phyloP scores from a whole-genome alignment of 2,329 filamentous ascomycete species.

The Microcyclospora tardicrescens region DNA sequence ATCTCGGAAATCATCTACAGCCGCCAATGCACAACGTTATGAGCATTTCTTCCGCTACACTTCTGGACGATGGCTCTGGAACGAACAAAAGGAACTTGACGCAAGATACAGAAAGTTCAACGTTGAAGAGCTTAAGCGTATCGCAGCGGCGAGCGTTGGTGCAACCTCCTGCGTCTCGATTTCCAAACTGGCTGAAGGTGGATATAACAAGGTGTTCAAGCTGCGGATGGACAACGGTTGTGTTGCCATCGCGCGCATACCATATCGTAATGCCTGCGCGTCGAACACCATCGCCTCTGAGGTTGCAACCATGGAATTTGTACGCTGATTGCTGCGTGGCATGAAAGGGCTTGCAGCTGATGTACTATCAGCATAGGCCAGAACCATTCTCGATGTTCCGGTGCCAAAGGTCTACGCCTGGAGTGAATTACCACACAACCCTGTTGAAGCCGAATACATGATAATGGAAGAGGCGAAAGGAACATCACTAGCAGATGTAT shows the following conservation, averaged over 20 bases:
- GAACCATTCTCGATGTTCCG: conserved; percentile 13
- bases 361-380: conserved; percentile 1
- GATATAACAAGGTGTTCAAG: conserved; percentile 17
- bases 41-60: conserved; percentile 9
- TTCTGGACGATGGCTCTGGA: conserved; percentile 24
- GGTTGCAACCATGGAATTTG: background rate
- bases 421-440: conserved; percentile 10
- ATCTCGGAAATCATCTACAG: no score
- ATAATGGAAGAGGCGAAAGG: conserved; percentile 22
- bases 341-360: background rate
- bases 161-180: conserved; percentile 24
- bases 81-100: conserved; percentile 22
- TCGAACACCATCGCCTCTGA: background rate
- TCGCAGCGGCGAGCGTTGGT: conserved; percentile 21
- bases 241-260: conserved; percentile 6
- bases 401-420: conserved; percentile 15
- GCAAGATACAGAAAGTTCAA: conserved; percentile 25
- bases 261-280: background rate
- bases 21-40: no score
- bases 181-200: conserved; percentile 18
- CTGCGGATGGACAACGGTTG: conserved; percentile 15
- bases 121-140: conserved; percentile 21
- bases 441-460: conserved; percentile 17
- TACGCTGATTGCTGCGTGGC: background rate
- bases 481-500: conserved; percentile 17